Evolutionary conservation across 257 asterid species (phyloP).

Genomic region (Paraleonurus japonicus): DNA sequence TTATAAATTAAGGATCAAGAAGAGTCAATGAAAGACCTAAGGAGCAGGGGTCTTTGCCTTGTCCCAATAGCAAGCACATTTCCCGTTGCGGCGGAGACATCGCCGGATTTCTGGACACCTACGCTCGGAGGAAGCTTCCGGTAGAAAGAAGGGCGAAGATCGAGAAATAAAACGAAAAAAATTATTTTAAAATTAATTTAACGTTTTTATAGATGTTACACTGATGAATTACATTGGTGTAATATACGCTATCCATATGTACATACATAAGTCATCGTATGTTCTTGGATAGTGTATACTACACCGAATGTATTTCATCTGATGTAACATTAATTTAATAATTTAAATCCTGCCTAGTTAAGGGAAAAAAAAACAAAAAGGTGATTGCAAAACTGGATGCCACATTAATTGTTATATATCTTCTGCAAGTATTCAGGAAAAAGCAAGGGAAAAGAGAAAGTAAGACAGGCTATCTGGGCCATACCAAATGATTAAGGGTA

Average conservation of each 20-base stretch:
- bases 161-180: not conserved
- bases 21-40: conserved; percentile 46
- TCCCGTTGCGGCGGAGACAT: conserved; percentile 61
- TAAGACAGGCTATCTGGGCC: conserved; percentile 58
- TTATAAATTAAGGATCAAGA: conserved; percentile 37
- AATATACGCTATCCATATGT: not conserved
- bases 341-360: conserved; percentile 1
- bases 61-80: conserved; percentile 83
- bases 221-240: not conserved
- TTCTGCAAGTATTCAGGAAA: conserved; percentile 29
- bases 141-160: conserved; percentile 23
- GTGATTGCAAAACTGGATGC: conserved; percentile 23
- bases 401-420: conserved; percentile 28
- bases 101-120: conserved; percentile 74
- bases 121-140: conserved; percentile 59
- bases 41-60: conserved; percentile 73
- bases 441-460: conserved; percentile 26
- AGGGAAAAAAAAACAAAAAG: conserved; percentile 18
- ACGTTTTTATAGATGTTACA: not conserved
- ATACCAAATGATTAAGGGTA: conserved; percentile 42
- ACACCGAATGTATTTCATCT: not conserved
- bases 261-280: not conserved
- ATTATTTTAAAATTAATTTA: not conserved
- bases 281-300: not conserved
- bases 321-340: conserved; percentile 1